phyloP scores from a whole-genome alignment of 352 stramenopile species.

The Pseudoperonospora humuli region DNA sequence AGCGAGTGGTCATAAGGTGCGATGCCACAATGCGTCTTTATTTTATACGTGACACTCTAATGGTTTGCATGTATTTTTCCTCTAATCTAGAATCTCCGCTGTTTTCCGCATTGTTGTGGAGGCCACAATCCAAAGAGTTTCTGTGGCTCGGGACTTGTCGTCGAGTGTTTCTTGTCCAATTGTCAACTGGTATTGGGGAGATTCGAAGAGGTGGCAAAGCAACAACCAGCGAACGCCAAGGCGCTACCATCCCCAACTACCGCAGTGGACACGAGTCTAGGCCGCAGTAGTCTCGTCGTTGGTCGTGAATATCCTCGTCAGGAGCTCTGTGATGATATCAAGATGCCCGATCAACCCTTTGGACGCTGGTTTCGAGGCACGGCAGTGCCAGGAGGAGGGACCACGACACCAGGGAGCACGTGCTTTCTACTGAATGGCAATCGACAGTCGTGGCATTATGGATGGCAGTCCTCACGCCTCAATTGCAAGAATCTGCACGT shows the following conservation, averaged over 20 bases:
- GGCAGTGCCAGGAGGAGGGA: constrained; percentile 21
- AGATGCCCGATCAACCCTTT: constrained; percentile 71
- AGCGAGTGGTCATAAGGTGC: constrained; percentile 68
- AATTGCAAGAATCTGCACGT: constrained; percentile 84
- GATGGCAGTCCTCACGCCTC: constrained; percentile 74
- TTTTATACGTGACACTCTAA: too few relatives aligned
- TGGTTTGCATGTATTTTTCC: too few relatives aligned
- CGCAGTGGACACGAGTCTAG: constrained; percentile 22
- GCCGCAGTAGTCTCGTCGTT: constrained; percentile 24
- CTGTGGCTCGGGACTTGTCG: constrained; percentile 65
- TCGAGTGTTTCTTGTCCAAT: constrained; percentile 52
- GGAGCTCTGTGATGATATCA: constrained; percentile 66
- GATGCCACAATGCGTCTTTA: background rate
- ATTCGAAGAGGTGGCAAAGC: constrained; percentile 64
- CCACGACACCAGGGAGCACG: constrained; percentile 6
- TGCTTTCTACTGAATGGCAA: constrained; percentile 80
- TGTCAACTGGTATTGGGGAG: constrained; percentile 59
- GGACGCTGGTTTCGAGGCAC: constrained; percentile 62
- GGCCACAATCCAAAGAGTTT: constrained; percentile 83
- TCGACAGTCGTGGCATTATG: constrained; percentile 82
- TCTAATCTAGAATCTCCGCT: constrained; percentile 52
- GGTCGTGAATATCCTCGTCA: constrained; percentile 45
- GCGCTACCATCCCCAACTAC: constrained; percentile 2
- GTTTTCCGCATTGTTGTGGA: constrained; percentile 78
- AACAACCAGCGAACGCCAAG: constrained; percentile 13